A percentile compares a stretch with the other conserved stretches of the same genome.
Conservation (phyloP, 2,329 filamentous ascomycete species). For the Cladosporium sp. region DNA sequence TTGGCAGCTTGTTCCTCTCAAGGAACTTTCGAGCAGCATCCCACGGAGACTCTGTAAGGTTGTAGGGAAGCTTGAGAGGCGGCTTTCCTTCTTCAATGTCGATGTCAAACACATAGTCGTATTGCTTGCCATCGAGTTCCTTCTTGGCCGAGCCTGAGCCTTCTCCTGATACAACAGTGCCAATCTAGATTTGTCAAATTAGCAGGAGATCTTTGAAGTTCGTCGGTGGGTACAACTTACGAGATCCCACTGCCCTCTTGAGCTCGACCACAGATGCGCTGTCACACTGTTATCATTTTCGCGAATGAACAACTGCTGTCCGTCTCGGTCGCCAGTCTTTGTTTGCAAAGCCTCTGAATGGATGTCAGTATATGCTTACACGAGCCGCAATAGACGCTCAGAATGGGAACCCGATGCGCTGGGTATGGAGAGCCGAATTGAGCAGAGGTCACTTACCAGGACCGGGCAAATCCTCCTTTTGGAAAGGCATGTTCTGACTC, state of each 20-base stretch:
- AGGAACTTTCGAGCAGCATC: slow-evolving; percentile 89
- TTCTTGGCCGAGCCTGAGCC: slow-evolving; percentile 71
- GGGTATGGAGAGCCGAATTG: background rate
- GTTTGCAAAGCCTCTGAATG: slow-evolving; percentile 68
- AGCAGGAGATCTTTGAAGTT: background rate
- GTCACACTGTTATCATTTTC: slow-evolving; percentile 77
- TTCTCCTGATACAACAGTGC: slow-evolving; percentile 86
- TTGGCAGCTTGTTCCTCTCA: slow-evolving; percentile 78
- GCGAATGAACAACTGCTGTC: slow-evolving; percentile 87
- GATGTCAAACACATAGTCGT: slow-evolving; percentile 95
- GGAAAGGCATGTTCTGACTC: slow-evolving; percentile 60
- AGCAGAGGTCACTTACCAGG: slow-evolving; percentile 38
- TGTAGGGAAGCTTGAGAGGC: slow-evolving; percentile 88
- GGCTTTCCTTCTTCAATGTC: slow-evolving; percentile 94
- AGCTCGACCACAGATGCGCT: slow-evolving; percentile 78
- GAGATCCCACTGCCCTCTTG: slow-evolving; percentile 32
- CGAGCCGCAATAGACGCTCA: background rate
- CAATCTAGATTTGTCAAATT: slow-evolving; percentile 48
- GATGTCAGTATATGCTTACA: background rate
- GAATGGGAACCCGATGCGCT: too few species aligned
- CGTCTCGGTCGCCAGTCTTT: slow-evolving; percentile 89
- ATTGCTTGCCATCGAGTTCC: slow-evolving; percentile 76
- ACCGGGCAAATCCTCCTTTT: slow-evolving; percentile 87
- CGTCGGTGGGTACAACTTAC: background rate
- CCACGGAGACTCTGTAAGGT: slow-evolving; percentile 87